Percentiles rank a stretch among this genome's conserved stretches.
These are phyloP conservation scores for Neolentinus lepideus DNA, from an alignment of 1,284 basidiomycete genomes.

Conservation along the genomic window DNA sequence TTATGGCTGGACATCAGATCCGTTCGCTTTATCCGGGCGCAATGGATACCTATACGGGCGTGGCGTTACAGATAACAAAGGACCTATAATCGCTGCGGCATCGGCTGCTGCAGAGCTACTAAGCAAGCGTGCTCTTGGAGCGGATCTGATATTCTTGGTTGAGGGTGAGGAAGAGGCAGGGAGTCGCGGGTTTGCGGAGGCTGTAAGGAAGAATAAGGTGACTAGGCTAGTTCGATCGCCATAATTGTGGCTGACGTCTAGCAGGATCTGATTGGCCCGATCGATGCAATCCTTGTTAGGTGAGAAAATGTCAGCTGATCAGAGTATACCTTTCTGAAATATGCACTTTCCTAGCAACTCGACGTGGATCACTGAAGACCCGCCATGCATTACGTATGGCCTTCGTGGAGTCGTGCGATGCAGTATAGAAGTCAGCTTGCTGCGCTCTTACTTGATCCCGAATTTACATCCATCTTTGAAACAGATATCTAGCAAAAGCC, in stretches of 20 bases:
- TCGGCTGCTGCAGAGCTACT: conserved; percentile 84
- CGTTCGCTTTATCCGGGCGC: conserved; percentile 76
- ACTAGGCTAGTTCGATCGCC: conserved; percentile 8
- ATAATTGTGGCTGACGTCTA: not conserved
- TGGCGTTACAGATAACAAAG: conserved; percentile 89
- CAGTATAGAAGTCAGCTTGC: conserved; percentile 49
- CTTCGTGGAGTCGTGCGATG: conserved; percentile 90
- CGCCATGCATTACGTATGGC: conserved; percentile 95
- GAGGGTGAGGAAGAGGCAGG: conserved; percentile 97
- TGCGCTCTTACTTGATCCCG: not conserved
- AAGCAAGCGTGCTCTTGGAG: conserved; percentile 63
- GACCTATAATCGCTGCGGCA: conserved; percentile 88
- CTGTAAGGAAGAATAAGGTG: conserved; percentile 74
- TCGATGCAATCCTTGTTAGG: conserved; percentile 86
- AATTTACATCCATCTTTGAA: not conserved
- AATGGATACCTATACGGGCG: conserved; percentile 95
- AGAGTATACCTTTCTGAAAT: not conserved
- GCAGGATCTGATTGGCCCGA: conserved; percentile 21
- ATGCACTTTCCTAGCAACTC: conserved; percentile 61
- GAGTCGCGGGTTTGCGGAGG: conserved; percentile 76
- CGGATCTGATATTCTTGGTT: conserved; percentile 87
- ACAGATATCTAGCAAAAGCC: conserved; percentile 58
- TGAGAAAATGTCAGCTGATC: conserved; percentile 17
- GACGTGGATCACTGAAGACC: conserved; percentile 92
- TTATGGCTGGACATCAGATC: conserved; percentile 78